These are phyloP conservation scores for Pyrenophora graminea DNA, from an alignment of 2,329 filamentous ascomycete genomes.

Conservation along the genomic window DNA sequence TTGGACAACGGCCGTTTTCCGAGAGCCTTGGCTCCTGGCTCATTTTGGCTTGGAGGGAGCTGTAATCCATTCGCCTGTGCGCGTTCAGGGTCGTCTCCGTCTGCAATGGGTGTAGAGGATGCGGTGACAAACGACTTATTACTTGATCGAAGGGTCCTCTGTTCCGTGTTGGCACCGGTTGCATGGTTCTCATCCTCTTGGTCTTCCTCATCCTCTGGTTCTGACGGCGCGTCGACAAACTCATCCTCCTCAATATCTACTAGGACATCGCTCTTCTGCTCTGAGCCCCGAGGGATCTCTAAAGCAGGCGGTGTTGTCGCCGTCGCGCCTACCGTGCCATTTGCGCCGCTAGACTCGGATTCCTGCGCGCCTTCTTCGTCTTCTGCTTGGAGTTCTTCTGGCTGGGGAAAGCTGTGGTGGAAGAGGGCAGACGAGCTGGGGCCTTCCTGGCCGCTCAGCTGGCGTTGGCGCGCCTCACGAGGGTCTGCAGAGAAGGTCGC, in stretches of 20 bases:
- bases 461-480: conserved; percentile 50
- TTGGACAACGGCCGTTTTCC: conserved; percentile 39
- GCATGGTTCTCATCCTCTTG: conserved; percentile 25
- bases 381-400: conserved; percentile 41
- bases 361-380: conserved; percentile 26
- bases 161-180: conserved; percentile 15
- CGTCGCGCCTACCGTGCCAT: conserved; percentile 22
- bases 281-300: conserved; percentile 34
- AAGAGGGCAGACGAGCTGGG: conserved; percentile 47
- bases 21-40: conserved; percentile 18
- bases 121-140: conserved; percentile 41
- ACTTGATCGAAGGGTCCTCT: conserved; percentile 30
- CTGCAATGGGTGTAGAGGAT: conserved; percentile 25
- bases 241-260: conserved; percentile 4
- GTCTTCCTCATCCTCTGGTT: conserved; percentile 34
- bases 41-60: conserved; percentile 27
- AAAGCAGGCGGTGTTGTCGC: conserved; percentile 35
- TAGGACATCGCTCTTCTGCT: conserved; percentile 27
- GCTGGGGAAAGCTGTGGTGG: conserved; percentile 50
- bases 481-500: conserved; percentile 59
- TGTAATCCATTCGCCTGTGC: conserved; percentile 38
- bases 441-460: conserved; percentile 48
- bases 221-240: conserved; percentile 39
- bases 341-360: conserved; percentile 14
- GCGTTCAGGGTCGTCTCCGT: conserved; percentile 8